Conservation (phyloP, 257 asterid genomes). For the Solanum tarapatanum region DNA sequence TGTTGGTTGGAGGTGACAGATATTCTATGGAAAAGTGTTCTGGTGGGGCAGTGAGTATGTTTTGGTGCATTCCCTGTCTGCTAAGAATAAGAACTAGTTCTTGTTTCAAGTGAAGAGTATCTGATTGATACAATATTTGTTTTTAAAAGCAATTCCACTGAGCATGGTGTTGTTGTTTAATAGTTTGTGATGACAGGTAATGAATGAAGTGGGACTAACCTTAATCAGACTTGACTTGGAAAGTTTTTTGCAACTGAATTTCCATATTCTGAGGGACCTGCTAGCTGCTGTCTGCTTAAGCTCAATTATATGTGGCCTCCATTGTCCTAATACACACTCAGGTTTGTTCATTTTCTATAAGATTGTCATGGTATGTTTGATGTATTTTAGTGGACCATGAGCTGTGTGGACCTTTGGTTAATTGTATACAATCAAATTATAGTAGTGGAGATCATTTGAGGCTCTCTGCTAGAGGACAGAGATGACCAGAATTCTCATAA, state of each 20-base stretch:
- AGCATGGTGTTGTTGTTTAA: neutral
- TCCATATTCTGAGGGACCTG: neutral
- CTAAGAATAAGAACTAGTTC: neutral
- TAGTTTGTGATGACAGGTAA: neutral
- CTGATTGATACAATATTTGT: neutral
- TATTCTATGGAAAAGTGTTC: neutral
- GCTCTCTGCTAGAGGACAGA: neutral
- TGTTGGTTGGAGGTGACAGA: neutral
- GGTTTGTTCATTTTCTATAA: neutral
- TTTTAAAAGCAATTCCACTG: neutral
- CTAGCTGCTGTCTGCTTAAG: neutral
- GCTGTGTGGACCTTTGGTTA: neutral
- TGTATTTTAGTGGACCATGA: neutral
- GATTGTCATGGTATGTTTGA: neutral
- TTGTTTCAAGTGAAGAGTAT: neutral
- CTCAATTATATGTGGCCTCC: neutral
- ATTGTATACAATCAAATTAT: neutral
- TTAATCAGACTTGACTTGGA: conserved; percentile 1
- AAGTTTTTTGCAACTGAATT: neutral
- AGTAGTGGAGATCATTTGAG: neutral
- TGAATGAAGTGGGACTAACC: neutral
- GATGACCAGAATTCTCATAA: neutral
- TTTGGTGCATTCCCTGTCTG: neutral
- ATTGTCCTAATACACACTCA: neutral
- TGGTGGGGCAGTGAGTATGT: neutral